Evolutionary conservation across 2,329 filamentous ascomycete genomes (phyloP).

Genomic region (Phyllosticta paracitricarpa): DNA sequence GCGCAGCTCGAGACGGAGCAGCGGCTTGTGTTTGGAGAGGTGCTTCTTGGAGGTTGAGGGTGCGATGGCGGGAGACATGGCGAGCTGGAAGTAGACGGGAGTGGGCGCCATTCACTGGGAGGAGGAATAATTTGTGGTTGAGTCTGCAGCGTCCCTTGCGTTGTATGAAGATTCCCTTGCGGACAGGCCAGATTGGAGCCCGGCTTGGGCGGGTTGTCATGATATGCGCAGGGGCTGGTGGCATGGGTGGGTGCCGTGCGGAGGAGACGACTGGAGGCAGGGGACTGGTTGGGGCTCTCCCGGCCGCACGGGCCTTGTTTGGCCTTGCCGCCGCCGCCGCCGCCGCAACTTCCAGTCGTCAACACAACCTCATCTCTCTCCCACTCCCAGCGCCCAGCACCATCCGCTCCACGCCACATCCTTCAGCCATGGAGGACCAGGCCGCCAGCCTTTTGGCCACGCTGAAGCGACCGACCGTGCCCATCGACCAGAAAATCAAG

Average conservation of each 20-base stretch:
- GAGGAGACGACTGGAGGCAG: not conserved
- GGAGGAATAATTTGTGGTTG: not conserved
- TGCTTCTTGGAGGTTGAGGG: conserved; percentile 10
- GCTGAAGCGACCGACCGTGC: conserved; percentile 52
- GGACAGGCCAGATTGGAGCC: too few species aligned
- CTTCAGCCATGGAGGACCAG: conserved; percentile 44
- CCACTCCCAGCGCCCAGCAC: not conserved
- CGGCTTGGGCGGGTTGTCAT: not conserved
- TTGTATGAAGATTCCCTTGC: too few species aligned
- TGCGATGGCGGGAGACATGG: conserved; percentile 13
- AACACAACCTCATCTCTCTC: conserved; percentile 5
- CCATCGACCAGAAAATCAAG: conserved; percentile 60
- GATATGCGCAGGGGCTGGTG: conserved; percentile 6
- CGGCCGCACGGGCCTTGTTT: not conserved
- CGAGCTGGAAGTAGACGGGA: conserved; percentile 18
- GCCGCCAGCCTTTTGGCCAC: conserved; percentile 43
- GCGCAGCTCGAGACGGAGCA: conserved; percentile 38
- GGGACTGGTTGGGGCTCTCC: not conserved
- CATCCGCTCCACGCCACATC: not conserved
- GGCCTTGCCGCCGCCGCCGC: not conserved
- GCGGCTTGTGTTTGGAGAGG: conserved; percentile 28
- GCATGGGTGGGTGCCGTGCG: not conserved
- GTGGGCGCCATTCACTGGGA: conserved; percentile 1
- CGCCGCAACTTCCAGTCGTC: conserved; percentile 1
- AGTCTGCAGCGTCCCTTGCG: too few species aligned